These are phyloP conservation scores for Ustilago lituana DNA, from an alignment of 1,284 basidiomycete genomes.

Conservation along the genomic window DNA sequence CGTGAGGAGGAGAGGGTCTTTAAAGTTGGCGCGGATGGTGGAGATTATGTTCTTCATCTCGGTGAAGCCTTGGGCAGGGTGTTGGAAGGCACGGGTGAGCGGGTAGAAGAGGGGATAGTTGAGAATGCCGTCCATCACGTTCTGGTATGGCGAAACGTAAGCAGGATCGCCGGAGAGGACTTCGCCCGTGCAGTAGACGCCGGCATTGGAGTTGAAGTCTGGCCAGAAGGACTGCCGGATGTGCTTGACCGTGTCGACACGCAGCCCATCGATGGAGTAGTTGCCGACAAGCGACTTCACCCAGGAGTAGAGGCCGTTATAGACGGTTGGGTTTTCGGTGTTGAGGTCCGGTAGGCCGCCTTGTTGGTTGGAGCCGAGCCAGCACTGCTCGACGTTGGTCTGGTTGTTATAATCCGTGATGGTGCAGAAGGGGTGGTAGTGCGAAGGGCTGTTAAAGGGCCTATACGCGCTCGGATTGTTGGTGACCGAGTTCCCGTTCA, in stretches of 20 bases:
- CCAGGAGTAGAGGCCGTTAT: conserved; percentile 74
- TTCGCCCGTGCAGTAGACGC: conserved; percentile 85
- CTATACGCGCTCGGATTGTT: conserved; percentile 6
- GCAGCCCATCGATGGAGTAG: conserved; percentile 76
- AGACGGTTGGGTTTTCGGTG: conserved; percentile 75
- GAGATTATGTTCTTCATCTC: conserved; percentile 20
- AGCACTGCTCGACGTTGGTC: conserved; percentile 76
- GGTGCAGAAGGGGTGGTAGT: conserved; percentile 75
- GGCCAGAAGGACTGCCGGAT: conserved; percentile 77
- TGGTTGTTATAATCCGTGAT: conserved; percentile 75
- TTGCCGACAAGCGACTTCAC: conserved; percentile 74
- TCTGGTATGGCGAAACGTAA: conserved; percentile 68
- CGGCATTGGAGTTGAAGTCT: conserved; percentile 75
- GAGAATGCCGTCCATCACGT: conserved; percentile 70
- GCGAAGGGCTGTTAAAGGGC: conserved; percentile 67
- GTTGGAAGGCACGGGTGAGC: conserved; percentile 74
- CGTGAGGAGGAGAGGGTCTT: conserved; percentile 73
- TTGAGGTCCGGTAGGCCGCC: conserved; percentile 78
- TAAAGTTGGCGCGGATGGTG: conserved; percentile 11
- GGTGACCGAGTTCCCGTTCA: conserved; percentile 7
- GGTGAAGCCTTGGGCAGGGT: conserved; percentile 64
- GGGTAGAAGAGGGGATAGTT: conserved; percentile 79
- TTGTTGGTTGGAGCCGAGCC: conserved; percentile 75
- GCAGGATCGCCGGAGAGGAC: conserved; percentile 74
- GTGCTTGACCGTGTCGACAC: conserved; percentile 79